These are phyloP conservation scores for Aspergillus aculeatinus DNA, from an alignment of 2,329 filamentous ascomycete species.

Conservation along the genomic window DNA sequence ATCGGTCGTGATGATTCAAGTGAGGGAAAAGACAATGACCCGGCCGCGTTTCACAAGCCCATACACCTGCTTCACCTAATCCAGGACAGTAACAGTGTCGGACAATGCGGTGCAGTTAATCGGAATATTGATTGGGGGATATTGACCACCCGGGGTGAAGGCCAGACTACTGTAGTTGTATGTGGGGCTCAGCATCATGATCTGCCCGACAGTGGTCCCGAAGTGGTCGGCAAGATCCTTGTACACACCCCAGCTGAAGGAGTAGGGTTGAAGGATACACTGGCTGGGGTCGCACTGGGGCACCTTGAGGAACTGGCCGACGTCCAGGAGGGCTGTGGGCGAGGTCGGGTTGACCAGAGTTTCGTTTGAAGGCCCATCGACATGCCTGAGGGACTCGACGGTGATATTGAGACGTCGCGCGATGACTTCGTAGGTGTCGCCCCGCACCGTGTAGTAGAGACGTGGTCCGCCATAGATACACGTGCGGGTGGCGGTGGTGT, in stretches of 20 bases:
- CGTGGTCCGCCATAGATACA: constrained; percentile 21
- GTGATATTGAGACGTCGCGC: constrained; percentile 18
- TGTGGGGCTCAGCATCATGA: constrained; percentile 22
- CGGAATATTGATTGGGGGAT: neutral
- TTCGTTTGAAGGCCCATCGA: neutral
- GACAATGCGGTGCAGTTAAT: neutral
- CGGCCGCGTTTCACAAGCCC: too few relatives aligned
- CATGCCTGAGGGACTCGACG: constrained; percentile 7
- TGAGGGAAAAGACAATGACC: too few relatives aligned
- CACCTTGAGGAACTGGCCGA: constrained; percentile 16
- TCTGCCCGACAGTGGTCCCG: constrained; percentile 19
- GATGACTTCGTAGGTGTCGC: constrained; percentile 13
- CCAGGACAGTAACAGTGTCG: neutral
- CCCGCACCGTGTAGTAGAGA: constrained; percentile 20
- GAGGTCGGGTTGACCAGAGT: neutral
- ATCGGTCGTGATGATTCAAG: too few relatives aligned
- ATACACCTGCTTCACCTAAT: too few relatives aligned
- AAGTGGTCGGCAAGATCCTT: constrained; percentile 20
- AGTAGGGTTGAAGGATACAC: constrained; percentile 15
- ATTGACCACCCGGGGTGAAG: neutral
- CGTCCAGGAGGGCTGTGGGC: too few relatives aligned
- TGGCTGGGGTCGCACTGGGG: constrained; percentile 14
- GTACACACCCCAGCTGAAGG: constrained; percentile 18
- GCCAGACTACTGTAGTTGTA: constrained; percentile 13
- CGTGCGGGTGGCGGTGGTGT: constrained; percentile 4